These are phyloP conservation scores for Trichoderma reesei DNA, from an alignment of 495 filamentous ascomycete genomes.

Conservation along the genomic window DNA sequence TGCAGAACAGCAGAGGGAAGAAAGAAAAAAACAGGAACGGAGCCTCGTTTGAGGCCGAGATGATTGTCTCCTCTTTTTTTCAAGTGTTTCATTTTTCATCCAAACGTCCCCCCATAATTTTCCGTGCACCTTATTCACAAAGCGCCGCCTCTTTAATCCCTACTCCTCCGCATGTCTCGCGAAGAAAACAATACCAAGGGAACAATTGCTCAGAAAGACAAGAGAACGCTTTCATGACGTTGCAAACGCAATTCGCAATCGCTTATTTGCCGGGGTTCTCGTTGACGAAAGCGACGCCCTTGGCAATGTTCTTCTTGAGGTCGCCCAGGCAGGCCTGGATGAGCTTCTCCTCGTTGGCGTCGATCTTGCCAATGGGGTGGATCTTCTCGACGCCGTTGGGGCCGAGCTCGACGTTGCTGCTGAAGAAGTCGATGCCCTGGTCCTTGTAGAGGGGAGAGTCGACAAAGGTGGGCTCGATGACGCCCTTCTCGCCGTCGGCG, in stretches of 20 bases:
- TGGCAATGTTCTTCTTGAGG: constrained; percentile 70
- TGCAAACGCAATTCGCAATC: not conserved
- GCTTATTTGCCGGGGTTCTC: constrained; percentile 46
- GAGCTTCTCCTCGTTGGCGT: constrained; percentile 77
- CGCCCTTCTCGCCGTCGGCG: constrained; percentile 84
- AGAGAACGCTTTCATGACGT: not conserved
- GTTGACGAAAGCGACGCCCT: constrained; percentile 44
- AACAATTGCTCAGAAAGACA: too few relatives aligned
- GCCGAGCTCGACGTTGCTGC: constrained; percentile 86
- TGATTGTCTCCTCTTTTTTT: not conserved
- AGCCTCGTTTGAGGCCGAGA: not conserved
- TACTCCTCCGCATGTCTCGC: not conserved
- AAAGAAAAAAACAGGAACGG: not conserved
- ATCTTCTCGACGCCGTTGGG: constrained; percentile 94
- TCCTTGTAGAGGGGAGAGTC: constrained; percentile 97
- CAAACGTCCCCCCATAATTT: not conserved
- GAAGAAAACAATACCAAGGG: not conserved
- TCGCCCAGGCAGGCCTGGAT: constrained; percentile 74
- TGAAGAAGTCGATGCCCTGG: constrained; percentile 91
- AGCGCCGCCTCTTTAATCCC: not conserved
- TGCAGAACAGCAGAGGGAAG: not conserved
- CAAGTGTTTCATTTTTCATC: not conserved
- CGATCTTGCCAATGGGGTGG: constrained; percentile 69
- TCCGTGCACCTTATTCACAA: not conserved
- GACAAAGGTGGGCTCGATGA: constrained; percentile 93